Evolutionary conservation across 2,329 filamentous ascomycete species (phyloP), one percentile per base, ranked within the genome.

Genomic region (Plectosphaerella plurivora): DNA sequence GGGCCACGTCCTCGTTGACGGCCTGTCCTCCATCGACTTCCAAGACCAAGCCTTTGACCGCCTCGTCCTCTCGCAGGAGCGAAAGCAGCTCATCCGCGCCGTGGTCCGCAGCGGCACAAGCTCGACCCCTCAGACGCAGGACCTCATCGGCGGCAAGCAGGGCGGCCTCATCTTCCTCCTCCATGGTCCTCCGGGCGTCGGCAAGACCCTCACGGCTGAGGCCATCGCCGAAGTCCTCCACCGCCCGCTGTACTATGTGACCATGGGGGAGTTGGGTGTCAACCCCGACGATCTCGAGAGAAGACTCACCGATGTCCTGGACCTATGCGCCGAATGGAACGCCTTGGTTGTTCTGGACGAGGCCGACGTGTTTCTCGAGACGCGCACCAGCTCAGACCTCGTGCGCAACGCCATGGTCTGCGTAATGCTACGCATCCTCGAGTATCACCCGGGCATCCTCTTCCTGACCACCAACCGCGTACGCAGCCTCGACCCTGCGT

Each of bases 321-420:
- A 89, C 62, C 88, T 95, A 46, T 91, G 89, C 41, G 89, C 93
- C 62, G 83, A 84, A 0, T 96, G 91, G 91, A 88, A 89, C 16
- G 91, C 90, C 0, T 88, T 96, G 7, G 74, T 96, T 0, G 79
- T 96, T 2, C 81, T 96, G 1, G 91, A 96, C 61, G 91, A 96
- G 70, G 90, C 88, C 1, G 89, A 93, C 60, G 87, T 92, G 4
- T 92, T 92, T 71, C 74, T 96, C 9, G 89, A 94, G 73, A 88
- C 89, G 67, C 84, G 91, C 1, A 88, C 89, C 45, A 85, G 91
- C 62, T 86, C 90, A 57, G 89, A 96, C 61, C 86, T 95, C 50
- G 87, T 91, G 64, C 86, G 91, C 53, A 96, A 96, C 60, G 87
- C 88, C 0, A 81, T 94, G 1, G 91, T 96, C 50, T 89, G 86